Percentiles rank a stretch among this genome's conserved stretches.
Evolutionary conservation across 257 asterid genomes (phyloP).

Genomic region (Asclepias syriaca): DNA sequence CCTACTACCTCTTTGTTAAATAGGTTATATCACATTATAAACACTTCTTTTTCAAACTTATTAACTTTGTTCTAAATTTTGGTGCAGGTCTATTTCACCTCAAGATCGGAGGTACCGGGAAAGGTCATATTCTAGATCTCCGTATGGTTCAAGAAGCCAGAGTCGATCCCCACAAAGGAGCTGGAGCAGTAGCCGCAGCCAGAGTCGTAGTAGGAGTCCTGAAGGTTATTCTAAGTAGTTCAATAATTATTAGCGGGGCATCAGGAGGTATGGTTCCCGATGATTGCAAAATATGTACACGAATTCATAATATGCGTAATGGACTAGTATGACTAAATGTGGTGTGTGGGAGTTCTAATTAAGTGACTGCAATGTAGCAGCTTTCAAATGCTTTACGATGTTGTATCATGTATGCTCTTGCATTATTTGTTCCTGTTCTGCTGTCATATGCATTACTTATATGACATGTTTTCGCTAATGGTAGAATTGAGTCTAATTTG

Average conservation of each 20-base stretch:
- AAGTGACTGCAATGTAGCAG: not conserved
- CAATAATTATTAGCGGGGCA: not conserved
- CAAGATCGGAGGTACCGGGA: slow-evolving; percentile 27
- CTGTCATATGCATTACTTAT: no score
- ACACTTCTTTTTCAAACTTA: no score
- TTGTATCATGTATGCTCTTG: no score
- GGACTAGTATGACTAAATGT: no score
- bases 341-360: no score
- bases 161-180: slow-evolving; percentile 27
- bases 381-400: not conserved
- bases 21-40: not conserved
- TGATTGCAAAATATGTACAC: not conserved
- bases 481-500: no score
- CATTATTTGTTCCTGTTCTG: no score
- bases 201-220: slow-evolving; percentile 12
- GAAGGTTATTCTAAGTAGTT: slow-evolving; percentile 3
- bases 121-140: slow-evolving; percentile 44
- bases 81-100: slow-evolving; percentile 39
- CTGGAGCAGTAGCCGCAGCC: slow-evolving; percentile 25
- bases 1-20: not conserved
- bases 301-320: not conserved
- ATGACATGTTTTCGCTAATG: no score
- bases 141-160: slow-evolving; percentile 34
- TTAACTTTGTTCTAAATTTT: not conserved
- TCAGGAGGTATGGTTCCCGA: not conserved